These are phyloP conservation scores for Pleurotus tuoliensis DNA, from an alignment of 768 basidiomycete genomes.

Conservation along the genomic window DNA sequence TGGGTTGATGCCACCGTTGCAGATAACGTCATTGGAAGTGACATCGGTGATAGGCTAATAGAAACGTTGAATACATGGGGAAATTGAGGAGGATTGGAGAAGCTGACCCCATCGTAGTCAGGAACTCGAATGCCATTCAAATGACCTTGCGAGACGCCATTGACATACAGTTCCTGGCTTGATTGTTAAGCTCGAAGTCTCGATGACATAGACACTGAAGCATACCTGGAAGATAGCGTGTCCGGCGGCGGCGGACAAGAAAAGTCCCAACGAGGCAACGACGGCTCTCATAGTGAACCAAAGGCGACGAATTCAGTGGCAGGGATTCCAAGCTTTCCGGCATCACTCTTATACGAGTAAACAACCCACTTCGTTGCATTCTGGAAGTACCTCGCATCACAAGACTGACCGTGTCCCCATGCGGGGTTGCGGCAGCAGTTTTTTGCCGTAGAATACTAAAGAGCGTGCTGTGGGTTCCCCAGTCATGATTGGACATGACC, in stretches of 20 bases:
- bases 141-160: constrained; percentile 45
- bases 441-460: too few species aligned
- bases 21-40: constrained; percentile 50
- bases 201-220: not conserved
- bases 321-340: too few species aligned
- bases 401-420: too few species aligned
- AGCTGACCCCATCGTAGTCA: constrained; percentile 40
- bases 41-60: constrained; percentile 55
- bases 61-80: not conserved
- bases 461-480: too few species aligned
- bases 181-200: not conserved
- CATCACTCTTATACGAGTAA: not conserved
- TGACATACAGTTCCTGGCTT: constrained; percentile 43
- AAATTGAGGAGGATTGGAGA: not conserved
- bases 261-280: constrained; percentile 21
- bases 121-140: constrained; percentile 37
- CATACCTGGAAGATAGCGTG: constrained; percentile 52
- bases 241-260: constrained; percentile 34
- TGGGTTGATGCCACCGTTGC: constrained; percentile 59
- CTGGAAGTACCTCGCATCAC: too few species aligned
- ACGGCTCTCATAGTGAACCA: too few species aligned
- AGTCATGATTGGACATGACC: too few species aligned
- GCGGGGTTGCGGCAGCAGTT: too few species aligned
- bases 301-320: too few species aligned
- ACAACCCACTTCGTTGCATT: too few species aligned